Percentiles rank a stretch among this genome's conserved stretches.
These are phyloP conservation scores for Bromus sterilis DNA, from an alignment of 176 grass and related monocot genomes.

Conservation along the genomic window DNA sequence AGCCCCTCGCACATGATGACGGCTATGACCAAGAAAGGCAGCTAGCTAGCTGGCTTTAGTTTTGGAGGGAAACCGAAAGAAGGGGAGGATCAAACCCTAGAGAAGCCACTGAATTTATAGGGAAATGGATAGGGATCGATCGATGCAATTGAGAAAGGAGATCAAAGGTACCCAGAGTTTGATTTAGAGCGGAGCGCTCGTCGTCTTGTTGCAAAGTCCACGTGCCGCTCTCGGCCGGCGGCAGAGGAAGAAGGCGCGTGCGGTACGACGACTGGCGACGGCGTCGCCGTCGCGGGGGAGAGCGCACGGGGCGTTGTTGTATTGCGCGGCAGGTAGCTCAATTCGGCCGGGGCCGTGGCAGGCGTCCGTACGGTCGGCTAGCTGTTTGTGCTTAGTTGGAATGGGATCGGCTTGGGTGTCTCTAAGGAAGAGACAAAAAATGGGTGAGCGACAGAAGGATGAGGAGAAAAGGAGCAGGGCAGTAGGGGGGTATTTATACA, in stretches of 20 bases:
- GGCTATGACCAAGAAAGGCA: slow-evolving; percentile 1
- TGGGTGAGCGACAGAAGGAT: background rate
- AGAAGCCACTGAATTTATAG: slow-evolving; percentile 4
- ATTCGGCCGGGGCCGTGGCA: slow-evolving; percentile 3
- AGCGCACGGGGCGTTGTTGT: slow-evolving; percentile 25
- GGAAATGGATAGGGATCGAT: slow-evolving; percentile 9
- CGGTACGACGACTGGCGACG: background rate
- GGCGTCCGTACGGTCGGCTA: background rate
- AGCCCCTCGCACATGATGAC: slow-evolving; percentile 49
- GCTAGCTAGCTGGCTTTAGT: background rate
- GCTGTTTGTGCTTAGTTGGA: background rate
- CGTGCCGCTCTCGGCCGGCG: slow-evolving; percentile 28
- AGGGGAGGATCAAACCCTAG: slow-evolving; percentile 1
- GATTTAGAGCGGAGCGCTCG: slow-evolving; percentile 3
- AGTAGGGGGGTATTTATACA: background rate
- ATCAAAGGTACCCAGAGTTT: background rate
- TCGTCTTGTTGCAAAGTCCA: slow-evolving; percentile 5
- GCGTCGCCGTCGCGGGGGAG: background rate
- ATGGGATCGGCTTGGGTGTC: background rate
- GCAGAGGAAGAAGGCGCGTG: background rate
- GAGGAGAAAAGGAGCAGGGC: background rate
- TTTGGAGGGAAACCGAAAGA: slow-evolving; percentile 30
- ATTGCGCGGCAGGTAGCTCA: slow-evolving; percentile 6
- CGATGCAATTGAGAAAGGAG: slow-evolving; percentile 32
- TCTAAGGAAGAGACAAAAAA: background rate